Evolutionary conservation across 805 yeast species (phyloP).

Genomic region (Teunomyces panamensis): DNA sequence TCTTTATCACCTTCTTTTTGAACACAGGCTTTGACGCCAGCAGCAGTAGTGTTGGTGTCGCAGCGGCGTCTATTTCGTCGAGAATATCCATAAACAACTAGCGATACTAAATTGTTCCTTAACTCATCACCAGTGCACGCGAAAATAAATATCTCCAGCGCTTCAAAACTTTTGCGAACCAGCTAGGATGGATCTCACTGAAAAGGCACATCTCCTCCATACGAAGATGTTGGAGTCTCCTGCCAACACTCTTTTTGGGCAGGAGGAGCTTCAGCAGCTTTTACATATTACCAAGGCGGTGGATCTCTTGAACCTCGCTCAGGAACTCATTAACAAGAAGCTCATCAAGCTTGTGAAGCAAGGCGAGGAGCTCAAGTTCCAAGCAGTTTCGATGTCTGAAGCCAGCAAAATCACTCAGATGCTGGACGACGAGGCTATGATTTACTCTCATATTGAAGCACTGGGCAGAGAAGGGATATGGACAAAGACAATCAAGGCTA

Average conservation of each 20-base stretch:
- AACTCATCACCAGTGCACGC: slow-evolving; percentile 4
- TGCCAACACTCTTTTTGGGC: slow-evolving; percentile 54
- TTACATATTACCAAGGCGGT: slow-evolving; percentile 40
- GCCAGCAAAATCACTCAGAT: slow-evolving; percentile 75
- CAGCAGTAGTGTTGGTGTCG: neutral
- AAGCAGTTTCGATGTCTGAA: slow-evolving; percentile 68
- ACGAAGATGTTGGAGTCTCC: slow-evolving; percentile 56
- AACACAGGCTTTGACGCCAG: slow-evolving; percentile 5
- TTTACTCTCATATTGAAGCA: slow-evolving; percentile 87
- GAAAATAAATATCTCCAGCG: neutral
- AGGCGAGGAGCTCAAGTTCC: slow-evolving; percentile 67
- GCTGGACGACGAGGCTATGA: slow-evolving; percentile 85
- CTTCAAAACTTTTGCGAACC: neutral
- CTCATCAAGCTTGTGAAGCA: slow-evolving; percentile 67
- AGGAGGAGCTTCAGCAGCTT: slow-evolving; percentile 61
- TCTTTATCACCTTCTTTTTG: slow-evolving; percentile 11
- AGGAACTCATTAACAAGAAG: slow-evolving; percentile 53
- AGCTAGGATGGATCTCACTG: slow-evolving; percentile 25
- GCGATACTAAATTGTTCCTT: no score
- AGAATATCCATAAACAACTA: neutral
- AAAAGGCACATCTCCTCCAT: slow-evolving; percentile 58
- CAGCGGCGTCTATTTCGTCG: slow-evolving; percentile 1
- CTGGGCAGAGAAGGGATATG: slow-evolving; percentile 94
- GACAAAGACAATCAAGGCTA: slow-evolving; percentile 87
- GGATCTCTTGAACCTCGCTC: slow-evolving; percentile 48